A percentile compares a stretch with the other conserved stretches of the same genome.
These are phyloP conservation scores for Linum usitatissimum DNA, from an alignment of 345 rosid species.

Conservation along the genomic window DNA sequence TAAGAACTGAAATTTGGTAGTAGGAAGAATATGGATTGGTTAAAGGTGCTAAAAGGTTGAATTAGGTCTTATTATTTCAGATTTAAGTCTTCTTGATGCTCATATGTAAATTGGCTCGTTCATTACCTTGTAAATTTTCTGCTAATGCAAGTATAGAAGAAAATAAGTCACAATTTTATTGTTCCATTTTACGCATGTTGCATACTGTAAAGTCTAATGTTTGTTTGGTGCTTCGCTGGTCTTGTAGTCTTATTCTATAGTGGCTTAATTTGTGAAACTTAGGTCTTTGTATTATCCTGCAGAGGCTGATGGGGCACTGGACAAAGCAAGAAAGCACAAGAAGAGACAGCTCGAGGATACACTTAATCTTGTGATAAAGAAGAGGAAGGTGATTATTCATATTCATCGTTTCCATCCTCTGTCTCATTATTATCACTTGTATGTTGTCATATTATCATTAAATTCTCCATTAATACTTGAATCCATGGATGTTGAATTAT, in stretches of 20 bases:
- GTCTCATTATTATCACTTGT: background rate
- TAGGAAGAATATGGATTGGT: background rate
- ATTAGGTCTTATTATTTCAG: background rate
- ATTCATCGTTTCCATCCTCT: background rate
- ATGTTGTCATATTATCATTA: background rate
- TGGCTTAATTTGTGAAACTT: slow-evolving; percentile 8
- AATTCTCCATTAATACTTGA: background rate
- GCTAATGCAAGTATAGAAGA: background rate
- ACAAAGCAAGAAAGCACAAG: slow-evolving; percentile 98
- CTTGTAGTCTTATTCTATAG: background rate
- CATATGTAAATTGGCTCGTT: too few species aligned
- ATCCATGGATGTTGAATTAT: background rate
- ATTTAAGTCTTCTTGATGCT: too few species aligned
- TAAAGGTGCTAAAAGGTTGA: background rate
- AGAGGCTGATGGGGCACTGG: slow-evolving; percentile 99
- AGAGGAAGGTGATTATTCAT: slow-evolving; percentile 65
- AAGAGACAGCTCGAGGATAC: slow-evolving; percentile 99
- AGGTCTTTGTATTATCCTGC: slow-evolving; percentile 14
- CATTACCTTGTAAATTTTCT: too few species aligned
- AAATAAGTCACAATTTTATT: background rate
- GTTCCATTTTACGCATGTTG: background rate
- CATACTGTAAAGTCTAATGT: background rate
- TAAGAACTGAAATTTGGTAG: background rate
- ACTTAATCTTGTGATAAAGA: slow-evolving; percentile 73
- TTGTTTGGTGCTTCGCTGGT: background rate